Conservation (phyloP, 495 filamentous ascomycete genomes). For the Elaphomyces granulatus region DNA sequence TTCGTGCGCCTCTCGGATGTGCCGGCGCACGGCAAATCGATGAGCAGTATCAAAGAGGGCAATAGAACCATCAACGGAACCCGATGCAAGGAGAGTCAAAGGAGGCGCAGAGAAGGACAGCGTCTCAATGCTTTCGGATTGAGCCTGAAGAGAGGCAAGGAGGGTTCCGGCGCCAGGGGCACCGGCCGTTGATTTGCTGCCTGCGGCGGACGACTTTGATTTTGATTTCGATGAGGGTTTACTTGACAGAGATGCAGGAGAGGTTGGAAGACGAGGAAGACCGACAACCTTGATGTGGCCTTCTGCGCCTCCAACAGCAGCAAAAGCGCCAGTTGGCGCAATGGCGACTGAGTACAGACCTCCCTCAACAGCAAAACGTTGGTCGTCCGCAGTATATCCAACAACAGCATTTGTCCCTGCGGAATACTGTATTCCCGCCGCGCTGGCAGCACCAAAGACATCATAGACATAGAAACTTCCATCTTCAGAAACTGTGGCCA, state of each 20-base stretch:
- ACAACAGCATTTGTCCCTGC: conserved; percentile 60
- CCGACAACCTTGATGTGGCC: conserved; percentile 74
- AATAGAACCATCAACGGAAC: conserved; percentile 82
- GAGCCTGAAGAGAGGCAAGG: conserved; percentile 53
- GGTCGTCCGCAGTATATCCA: conserved; percentile 65
- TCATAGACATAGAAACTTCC: conserved; percentile 85
- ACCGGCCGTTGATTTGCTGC: conserved; percentile 15
- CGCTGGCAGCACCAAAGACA: conserved; percentile 70
- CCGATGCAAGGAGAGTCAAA: conserved; percentile 67
- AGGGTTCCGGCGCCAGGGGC: conserved; percentile 64
- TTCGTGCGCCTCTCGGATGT: conserved; percentile 67
- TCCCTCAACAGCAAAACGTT: conserved; percentile 82
- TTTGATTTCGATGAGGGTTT: conserved; percentile 19
- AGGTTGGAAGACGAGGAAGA: conserved; percentile 50
- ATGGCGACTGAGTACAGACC: conserved; percentile 79
- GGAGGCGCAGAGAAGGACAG: conserved; percentile 67
- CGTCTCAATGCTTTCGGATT: conserved; percentile 71
- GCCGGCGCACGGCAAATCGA: conserved; percentile 63
- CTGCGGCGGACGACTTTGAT: conserved; percentile 15
- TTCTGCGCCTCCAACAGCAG: conserved; percentile 75
- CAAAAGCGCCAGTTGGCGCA: conserved; percentile 58
- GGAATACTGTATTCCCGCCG: conserved; percentile 52
- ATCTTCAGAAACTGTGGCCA: conserved; percentile 85
- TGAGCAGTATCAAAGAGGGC: conserved; percentile 75
- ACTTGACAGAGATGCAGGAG: conserved; percentile 10